Percentiles rank a stretch among this genome's conserved stretches.
Conservation (phyloP, 2,329 filamentous ascomycete species). For the Pestalotiopsis sp. region DNA sequence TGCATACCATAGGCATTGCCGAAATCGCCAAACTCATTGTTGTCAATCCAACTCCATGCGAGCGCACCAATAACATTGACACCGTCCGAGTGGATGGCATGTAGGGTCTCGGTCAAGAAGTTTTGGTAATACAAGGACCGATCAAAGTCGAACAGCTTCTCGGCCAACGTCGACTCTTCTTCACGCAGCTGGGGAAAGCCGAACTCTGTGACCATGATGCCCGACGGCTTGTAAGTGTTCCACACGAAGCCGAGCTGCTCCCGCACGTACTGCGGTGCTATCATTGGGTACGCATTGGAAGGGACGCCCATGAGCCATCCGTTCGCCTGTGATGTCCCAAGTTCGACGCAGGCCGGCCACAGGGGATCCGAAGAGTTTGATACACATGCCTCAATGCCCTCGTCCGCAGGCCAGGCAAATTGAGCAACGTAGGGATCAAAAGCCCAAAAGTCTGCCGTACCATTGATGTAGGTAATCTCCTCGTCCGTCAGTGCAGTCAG, state of each 20-base stretch:
- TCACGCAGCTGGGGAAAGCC: constrained; percentile 58
- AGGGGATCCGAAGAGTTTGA: constrained; percentile 44
- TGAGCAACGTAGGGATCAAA: constrained; percentile 62
- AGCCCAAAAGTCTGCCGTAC: constrained; percentile 57
- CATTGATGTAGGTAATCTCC: constrained; percentile 51
- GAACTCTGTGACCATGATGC: constrained; percentile 54
- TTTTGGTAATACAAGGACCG: constrained; percentile 57
- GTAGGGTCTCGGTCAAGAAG: constrained; percentile 57
- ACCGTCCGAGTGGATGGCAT: constrained; percentile 57
- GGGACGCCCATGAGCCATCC: constrained; percentile 63
- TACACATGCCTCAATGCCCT: constrained; percentile 50
- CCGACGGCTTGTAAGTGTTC: constrained; percentile 56
- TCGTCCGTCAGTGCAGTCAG: constrained; percentile 44
- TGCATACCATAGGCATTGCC: constrained; percentile 57
- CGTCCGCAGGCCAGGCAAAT: constrained; percentile 49
- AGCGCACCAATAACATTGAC: constrained; percentile 57
- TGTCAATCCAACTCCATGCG: constrained; percentile 55
- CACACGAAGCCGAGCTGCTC: constrained; percentile 58
- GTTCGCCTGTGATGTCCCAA: constrained; percentile 45
- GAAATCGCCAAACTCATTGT: constrained; percentile 58
- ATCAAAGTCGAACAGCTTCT: constrained; percentile 56
- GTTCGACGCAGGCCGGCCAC: constrained; percentile 55
- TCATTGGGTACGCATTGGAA: constrained; percentile 59
- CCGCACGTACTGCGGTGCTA: constrained; percentile 60
- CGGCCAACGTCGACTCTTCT: constrained; percentile 39